Percentiles rank a stretch among this genome's conserved stretches.
Evolutionary conservation across 139 green algal species (phyloP).

Genomic region (Dunaliella sp.): DNA sequence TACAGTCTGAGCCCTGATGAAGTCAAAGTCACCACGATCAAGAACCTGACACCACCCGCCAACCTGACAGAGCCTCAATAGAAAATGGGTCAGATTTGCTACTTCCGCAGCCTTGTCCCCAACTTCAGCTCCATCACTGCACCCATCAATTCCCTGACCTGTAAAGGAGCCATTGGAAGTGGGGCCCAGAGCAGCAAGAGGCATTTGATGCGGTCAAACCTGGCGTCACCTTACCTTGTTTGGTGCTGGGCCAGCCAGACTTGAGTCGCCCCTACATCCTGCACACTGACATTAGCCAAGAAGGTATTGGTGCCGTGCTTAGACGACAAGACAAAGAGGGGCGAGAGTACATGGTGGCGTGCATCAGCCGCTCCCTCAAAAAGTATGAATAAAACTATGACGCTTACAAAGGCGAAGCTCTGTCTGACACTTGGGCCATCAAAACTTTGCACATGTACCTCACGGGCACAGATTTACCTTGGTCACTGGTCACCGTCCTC

Average conservation of each 20-base stretch:
- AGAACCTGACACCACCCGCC: conserved; percentile 21
- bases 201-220: conserved; percentile 17
- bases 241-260: conserved; percentile 12
- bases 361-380: conserved; percentile 23
- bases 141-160: conserved; percentile 31
- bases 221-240: not conserved
- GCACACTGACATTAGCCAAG: not conserved
- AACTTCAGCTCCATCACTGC: conserved; percentile 24
- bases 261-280: conserved; percentile 5
- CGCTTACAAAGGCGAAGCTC: conserved; percentile 31
- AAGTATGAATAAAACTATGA: conserved; percentile 18
- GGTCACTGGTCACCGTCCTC: not conserved
- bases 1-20: conserved; percentile 16
- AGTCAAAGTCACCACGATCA: conserved; percentile 31
- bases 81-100: conserved; percentile 36
- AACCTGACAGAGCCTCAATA: conserved; percentile 20
- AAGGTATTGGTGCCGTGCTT: conserved; percentile 37
- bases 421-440: conserved; percentile 25
- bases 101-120: conserved; percentile 39
- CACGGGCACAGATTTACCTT: not conserved
- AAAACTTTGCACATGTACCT: not conserved
- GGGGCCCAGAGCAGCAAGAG: conserved; percentile 8
- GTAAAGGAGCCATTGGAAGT: conserved; percentile 25
- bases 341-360: conserved; percentile 30
- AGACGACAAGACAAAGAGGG: conserved; percentile 24